These are phyloP conservation scores for Viola odorata DNA, from an alignment of 345 rosid species.

Conservation along the genomic window DNA sequence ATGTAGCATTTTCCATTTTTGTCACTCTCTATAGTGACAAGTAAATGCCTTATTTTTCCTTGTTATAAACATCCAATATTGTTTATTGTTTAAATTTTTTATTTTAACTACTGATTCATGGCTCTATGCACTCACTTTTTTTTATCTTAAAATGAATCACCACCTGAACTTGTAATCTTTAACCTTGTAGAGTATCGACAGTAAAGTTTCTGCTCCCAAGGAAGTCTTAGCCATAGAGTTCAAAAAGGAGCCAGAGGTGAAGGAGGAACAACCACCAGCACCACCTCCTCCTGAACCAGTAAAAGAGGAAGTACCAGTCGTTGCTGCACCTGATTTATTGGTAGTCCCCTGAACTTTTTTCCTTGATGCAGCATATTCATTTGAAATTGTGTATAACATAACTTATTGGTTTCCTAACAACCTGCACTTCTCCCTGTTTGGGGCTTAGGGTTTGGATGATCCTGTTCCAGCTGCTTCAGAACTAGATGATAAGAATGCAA, in stretches of 20 bases:
- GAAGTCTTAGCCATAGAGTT: conserved; percentile 78
- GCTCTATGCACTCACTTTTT: not conserved
- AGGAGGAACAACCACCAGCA: conserved; percentile 43
- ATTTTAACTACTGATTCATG: too few relatives aligned
- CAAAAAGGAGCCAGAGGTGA: conserved; percentile 44
- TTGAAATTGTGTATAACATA: not conserved
- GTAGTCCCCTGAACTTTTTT: conserved; percentile 27
- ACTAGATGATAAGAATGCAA: conserved; percentile 74
- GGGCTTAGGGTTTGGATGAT: conserved; percentile 64
- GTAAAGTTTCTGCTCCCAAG: conserved; percentile 58
- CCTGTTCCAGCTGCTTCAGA: conserved; percentile 64
- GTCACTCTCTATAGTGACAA: not conserved
- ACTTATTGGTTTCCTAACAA: conserved; percentile 3
- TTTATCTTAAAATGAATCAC: not conserved
- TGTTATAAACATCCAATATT: too few relatives aligned
- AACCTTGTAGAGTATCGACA: conserved; percentile 27
- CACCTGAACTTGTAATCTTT: conserved; percentile 2
- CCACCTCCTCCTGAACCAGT: conserved; percentile 60
- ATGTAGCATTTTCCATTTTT: not conserved
- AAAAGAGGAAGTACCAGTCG: conserved; percentile 54
- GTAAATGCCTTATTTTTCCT: not conserved
- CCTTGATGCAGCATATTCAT: not conserved
- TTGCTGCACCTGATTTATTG: conserved; percentile 74
- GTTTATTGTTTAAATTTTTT: too few relatives aligned
- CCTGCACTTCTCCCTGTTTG: conserved; percentile 10